These are phyloP conservation scores for Glarea lozoyensis DNA, from an alignment of 495 filamentous ascomycete species.

Conservation along the genomic window DNA sequence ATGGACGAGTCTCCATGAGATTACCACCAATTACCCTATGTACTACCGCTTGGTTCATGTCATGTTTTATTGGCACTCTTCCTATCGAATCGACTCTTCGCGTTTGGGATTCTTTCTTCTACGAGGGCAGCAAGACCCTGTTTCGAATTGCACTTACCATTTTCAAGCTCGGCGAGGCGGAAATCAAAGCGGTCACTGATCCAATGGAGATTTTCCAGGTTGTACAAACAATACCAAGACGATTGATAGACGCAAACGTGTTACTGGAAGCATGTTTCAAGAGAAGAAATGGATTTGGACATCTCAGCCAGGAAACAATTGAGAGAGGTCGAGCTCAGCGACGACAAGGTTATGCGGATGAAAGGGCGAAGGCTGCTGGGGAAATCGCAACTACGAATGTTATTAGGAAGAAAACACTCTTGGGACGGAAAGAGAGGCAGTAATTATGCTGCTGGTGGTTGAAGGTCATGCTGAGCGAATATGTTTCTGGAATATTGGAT, in stretches of 20 bases:
- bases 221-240: conserved; percentile 81
- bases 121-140: conserved; percentile 90
- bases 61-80: conserved; percentile 83
- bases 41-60: conserved; percentile 98
- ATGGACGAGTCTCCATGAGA: conserved; percentile 26
- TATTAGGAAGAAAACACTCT: conserved; percentile 6
- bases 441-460: no score
- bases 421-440: conserved; percentile 13
- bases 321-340: conserved; percentile 54
- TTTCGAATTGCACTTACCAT: conserved; percentile 87
- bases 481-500: background rate
- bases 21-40: conserved; percentile 87
- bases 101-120: conserved; percentile 95
- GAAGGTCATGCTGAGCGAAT: background rate
- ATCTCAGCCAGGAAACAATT: conserved; percentile 59
- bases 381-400: background rate
- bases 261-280: conserved; percentile 75
- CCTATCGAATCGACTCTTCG: conserved; percentile 85
- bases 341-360: conserved; percentile 35
- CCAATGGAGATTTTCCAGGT: conserved; percentile 96
- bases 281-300: conserved; percentile 75
- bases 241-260: conserved; percentile 68
- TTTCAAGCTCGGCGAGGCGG: conserved; percentile 81
- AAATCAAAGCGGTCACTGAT: conserved; percentile 73
- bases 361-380: conserved; percentile 20